Conservation (phyloP, 2,329 filamentous ascomycete genomes). For the Xylaria sp. region DNA sequence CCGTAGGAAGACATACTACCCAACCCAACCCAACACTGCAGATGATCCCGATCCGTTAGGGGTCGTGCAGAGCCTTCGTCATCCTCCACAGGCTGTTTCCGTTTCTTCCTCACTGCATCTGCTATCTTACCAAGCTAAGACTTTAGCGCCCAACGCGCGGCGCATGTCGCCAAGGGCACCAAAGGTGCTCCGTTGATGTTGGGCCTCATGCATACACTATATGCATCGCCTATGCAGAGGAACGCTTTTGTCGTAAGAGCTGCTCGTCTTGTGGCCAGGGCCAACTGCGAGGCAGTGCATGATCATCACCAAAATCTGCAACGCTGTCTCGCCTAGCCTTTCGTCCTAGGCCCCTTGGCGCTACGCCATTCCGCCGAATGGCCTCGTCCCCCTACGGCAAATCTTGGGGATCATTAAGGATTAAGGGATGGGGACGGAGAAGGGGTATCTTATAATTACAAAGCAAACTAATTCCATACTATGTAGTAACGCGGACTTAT, state of each 20-base stretch:
- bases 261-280: constrained; percentile 28
- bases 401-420: constrained; percentile 23
- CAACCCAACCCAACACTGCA: constrained; percentile 6
- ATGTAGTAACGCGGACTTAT: constrained; percentile 6
- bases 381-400: constrained; percentile 5
- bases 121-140: constrained; percentile 36
- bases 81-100: constrained; percentile 41
- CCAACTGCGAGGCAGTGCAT: constrained; percentile 31
- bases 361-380: constrained; percentile 17
- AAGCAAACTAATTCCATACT: constrained; percentile 9
- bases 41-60: constrained; percentile 14
- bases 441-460: constrained; percentile 17
- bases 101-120: constrained; percentile 49
- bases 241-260: constrained; percentile 13
- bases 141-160: constrained; percentile 38
- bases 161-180: constrained; percentile 17
- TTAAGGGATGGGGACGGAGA: constrained; percentile 22
- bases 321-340: constrained; percentile 16
- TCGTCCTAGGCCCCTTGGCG: constrained; percentile 19
- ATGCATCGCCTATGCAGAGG: constrained; percentile 15
- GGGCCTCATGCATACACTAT: constrained; percentile 26
- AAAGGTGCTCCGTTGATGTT: constrained; percentile 19
- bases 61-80: constrained; percentile 1
- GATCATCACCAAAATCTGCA: constrained; percentile 14
- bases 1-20: constrained; percentile 15